Percentiles rank a stretch among this genome's conserved stretches.
phyloP scores from a whole-genome alignment of 2,329 filamentous ascomycete species.

The Chaetothyriales sp. region DNA sequence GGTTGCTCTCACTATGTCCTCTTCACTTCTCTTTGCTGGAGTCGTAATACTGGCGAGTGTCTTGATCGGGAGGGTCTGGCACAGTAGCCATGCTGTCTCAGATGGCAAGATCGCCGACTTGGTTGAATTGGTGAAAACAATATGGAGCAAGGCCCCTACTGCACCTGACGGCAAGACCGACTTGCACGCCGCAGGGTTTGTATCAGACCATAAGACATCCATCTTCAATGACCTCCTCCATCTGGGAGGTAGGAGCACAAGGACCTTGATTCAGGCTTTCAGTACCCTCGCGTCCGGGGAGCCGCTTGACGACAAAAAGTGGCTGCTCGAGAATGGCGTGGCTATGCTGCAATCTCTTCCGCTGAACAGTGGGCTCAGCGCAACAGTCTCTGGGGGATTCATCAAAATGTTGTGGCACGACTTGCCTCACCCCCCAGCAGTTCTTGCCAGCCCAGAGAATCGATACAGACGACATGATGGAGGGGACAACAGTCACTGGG shows the following conservation, averaged over 20 bases:
- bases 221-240: conserved; percentile 29
- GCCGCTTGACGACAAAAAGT: conserved; percentile 35
- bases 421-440: conserved; percentile 38
- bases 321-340: conserved; percentile 39
- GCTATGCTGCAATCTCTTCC: conserved; percentile 40
- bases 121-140: not conserved
- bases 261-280: conserved; percentile 28
- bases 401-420: conserved; percentile 42
- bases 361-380: conserved; percentile 35
- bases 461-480: conserved; percentile 35
- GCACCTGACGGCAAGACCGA: conserved; percentile 36
- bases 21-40: not conserved
- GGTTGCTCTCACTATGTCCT: too few relatives aligned
- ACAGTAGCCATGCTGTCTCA: not conserved
- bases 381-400: conserved; percentile 37
- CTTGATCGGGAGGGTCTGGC: not conserved
- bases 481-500: conserved; percentile 35
- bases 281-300: conserved; percentile 32
- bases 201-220: conserved; percentile 27
- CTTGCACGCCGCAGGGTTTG: conserved; percentile 22
- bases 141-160: conserved; percentile 22
- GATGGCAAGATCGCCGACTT: not conserved
- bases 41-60: not conserved
- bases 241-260: conserved; percentile 27
- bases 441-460: conserved; percentile 33